Percentiles rank a stretch among this genome's conserved stretches.
Evolutionary conservation across 1,284 basidiomycete species (phyloP).

Genomic region (Gomphus bonarii): DNA sequence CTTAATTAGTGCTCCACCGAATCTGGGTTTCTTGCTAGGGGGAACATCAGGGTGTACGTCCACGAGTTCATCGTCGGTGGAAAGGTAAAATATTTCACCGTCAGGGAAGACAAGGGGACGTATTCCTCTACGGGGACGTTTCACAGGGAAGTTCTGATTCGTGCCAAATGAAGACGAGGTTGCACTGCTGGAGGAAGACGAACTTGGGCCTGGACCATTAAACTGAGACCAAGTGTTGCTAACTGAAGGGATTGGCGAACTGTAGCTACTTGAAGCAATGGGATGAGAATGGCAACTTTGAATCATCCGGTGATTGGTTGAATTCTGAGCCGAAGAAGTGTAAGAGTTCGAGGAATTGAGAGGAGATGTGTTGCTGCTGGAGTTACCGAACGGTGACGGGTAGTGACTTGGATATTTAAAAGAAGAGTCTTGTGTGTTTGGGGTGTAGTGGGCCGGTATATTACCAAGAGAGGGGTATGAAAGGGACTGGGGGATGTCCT

Average conservation of each 20-base stretch:
- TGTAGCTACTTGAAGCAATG: not conserved
- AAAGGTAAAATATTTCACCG: not conserved
- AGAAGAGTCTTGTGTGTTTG: not conserved
- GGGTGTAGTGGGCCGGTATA: not conserved
- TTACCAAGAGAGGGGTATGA: not conserved
- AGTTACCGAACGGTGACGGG: not conserved
- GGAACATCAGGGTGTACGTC: not conserved
- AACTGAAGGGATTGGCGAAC: not conserved
- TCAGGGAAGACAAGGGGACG: not conserved
- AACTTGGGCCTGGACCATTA: not conserved
- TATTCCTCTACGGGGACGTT: constrained; percentile 1
- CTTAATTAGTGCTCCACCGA: constrained; percentile 5
- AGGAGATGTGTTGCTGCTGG: not conserved
- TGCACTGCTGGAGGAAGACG: not conserved
- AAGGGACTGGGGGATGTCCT: not conserved
- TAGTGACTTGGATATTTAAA: not conserved
- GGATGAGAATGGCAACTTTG: not conserved
- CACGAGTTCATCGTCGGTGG: not conserved
- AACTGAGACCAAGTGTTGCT: not conserved
- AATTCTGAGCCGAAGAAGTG: not conserved
- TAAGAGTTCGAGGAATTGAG: not conserved
- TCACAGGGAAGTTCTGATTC: not conserved
- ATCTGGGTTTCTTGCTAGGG: not conserved
- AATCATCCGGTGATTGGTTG: not conserved
- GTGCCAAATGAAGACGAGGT: not conserved